Evolutionary conservation across 257 asterid species (phyloP), one percentile per base, ranked within the genome.

Genomic region (Fraxinus excelsior): DNA sequence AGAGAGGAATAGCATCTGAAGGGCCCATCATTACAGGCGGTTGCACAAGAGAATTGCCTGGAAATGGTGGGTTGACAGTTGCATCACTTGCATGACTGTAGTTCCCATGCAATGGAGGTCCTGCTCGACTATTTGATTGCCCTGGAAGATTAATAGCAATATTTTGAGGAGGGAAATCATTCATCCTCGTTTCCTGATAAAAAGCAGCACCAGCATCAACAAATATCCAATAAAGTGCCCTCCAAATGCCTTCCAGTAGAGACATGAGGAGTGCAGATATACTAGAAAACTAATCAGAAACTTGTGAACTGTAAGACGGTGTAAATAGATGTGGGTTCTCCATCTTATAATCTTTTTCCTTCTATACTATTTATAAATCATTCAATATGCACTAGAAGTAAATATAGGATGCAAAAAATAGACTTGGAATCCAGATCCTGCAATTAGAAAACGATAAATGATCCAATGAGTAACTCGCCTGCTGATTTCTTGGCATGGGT

Each of bases 401-500:
- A 72, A 26, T 12, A 72, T 44, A 72, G 38, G 28, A 72, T 42
- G 51, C 51, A 44, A 72, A 42, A 23, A 5, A 0, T 26, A 32
- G 9, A 42, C 44, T 26, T 3, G n/a, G 28, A 25, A 23, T 25
- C 34, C 68, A 62, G 34, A 62, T 3, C 13, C 68, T 62, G 32
- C 32, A 23, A 23, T 3, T 44, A 3, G 31, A 23, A 49, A 25
- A 72, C 16, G 14, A 60, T 26, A 25, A 31, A 68, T 18, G 34
- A 67, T 66, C 31, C 79, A 38, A 81, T 31, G 23, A 73, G 72
- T 18, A 80, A 76, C 65, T 71, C 70, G 91, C 99, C 92, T 88
- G 96, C 76, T 84, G 91, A 85, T 87, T 87, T 90, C 94, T 89
- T 67, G 89, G 77, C 80, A 83, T 69, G 13, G 98, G 99, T 62